Base-by-base conservation (phyloP, 139 green algal genomes). In the Chlamydomonas applanata region DNA sequence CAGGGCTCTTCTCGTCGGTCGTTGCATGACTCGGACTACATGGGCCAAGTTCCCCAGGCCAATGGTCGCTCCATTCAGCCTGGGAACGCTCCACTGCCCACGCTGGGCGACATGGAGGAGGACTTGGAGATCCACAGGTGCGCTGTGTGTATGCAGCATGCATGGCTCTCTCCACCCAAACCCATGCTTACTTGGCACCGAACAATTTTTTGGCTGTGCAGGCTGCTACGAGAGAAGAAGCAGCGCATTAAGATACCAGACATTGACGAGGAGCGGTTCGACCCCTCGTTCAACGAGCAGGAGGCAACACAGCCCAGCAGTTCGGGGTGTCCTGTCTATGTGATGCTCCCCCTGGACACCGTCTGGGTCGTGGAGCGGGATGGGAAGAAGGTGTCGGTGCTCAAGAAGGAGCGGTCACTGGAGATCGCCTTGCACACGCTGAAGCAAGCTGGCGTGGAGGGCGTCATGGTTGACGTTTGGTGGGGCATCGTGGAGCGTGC, bases 291-390 rank as follows among this genome's bases (percentile, higher is more conserved):
- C n/a, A n/a, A 61, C 19, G 46, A 62, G 27, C 40, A 46, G 60
- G 59, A 73, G 36, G 29, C 22, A 34, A 24, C 71, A n/a, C 49
- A 62, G 40, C 66, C 54, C 59, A 76, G 54, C 64, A 82, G 71
- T 71, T 74, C 76, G 45, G 87, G 87, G 16, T 91, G 87, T 66
- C 96, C 96, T 7, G 92, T 99, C 2, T 99, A 94, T 76, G 96
- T 99, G 1, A 99, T 99, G 96, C 93, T 99, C 46, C 96, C 96
- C 13, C 85, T 99, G 52, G 96, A 99, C 80, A 98, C 94, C 13
- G 92, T 99, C 2, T 95, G 92, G 85, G 91, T 99, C 3, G 85
- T 97, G 49, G 91, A 99, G 72, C 82, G 87, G 11, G 90, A 97
- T 11, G 86, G 85, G 44, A 82, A 71, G 33, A 79, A 77, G 62